Base-by-base conservation (phyloP, 2,329 filamentous ascomycete species). In the Microdochium bolleyi region DNA sequence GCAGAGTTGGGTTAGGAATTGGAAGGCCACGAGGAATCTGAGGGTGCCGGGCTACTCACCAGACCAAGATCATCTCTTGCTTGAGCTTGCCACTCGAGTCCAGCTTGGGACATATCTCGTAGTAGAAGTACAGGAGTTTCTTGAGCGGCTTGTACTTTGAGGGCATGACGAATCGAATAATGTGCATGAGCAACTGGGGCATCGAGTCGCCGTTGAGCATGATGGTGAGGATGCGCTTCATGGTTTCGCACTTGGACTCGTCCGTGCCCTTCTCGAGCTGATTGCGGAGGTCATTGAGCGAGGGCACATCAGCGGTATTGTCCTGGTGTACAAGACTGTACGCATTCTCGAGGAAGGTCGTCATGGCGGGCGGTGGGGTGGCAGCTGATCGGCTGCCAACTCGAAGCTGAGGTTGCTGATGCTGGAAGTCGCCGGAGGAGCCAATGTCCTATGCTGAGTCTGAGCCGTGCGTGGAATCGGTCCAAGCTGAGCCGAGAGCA, bases 61-160 rank as follows among this genome's bases (percentile, higher is more conserved):
- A 99, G 64, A 99, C 94, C 65, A 99, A 76, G 70, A 99, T 99
- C 90, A 96, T 97, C 75, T 99, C 94, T 74, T 99, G 94, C 79
- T 96, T 96, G 59, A 99, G 77, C 80, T 97, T 99, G 65, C 94
- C 94, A 67, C 79, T 85, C 52, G 85, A 79, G 71, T 99, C 94
- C 54, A 91, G 85, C 76, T 99, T 99, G 41, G 92, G 94, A 70
- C 94, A 97, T 69, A 97, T 94, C 74, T 99, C 94, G 70, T 97
- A 96, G 77, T 99, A 99, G 72, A 99, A 94, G 75, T 99, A 99
- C 53, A 99, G 82, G 56, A 99, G 81, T 78, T 99, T 99, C 83
- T 99, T 99, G 64, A 99, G 78, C 44, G 87, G 78, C 76, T 99
- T 99, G 72, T 88, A 90, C 77, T 95, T 96, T 58, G 91, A 96